phyloP scores from a whole-genome alignment of 1,284 basidiomycete genomes.

The Rugiboletus extremiorientalis region DNA sequence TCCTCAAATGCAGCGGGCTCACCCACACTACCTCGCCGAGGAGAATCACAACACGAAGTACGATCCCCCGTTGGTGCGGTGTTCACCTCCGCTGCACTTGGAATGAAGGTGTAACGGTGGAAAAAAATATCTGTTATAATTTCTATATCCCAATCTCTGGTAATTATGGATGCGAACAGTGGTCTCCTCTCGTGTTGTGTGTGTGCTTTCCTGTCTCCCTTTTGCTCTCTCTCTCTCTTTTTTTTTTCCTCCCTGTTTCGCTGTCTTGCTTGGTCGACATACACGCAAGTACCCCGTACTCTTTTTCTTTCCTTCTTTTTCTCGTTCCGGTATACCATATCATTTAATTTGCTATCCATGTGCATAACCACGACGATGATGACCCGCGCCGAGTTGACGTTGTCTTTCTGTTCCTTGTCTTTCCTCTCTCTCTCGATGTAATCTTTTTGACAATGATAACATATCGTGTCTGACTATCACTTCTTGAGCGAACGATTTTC shows the following conservation, averaged over 20 bases:
- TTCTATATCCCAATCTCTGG: slow-evolving; percentile 27
- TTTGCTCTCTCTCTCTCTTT: neutral
- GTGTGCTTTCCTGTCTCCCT: neutral
- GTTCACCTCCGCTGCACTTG: slow-evolving; percentile 35
- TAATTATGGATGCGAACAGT: slow-evolving; percentile 32
- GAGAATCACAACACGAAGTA: slow-evolving; percentile 35
- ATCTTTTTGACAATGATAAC: slow-evolving; percentile 12
- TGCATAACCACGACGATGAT: slow-evolving; percentile 18
- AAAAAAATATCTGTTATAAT: slow-evolving; percentile 19
- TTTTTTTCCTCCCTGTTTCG: neutral
- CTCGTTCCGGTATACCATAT: slow-evolving; percentile 21
- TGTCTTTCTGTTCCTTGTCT: neutral
- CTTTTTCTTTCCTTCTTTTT: no score
- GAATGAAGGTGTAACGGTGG: slow-evolving; percentile 30
- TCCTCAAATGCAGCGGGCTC: slow-evolving; percentile 29
- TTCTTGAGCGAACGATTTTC: slow-evolving; percentile 11
- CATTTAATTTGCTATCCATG: slow-evolving; percentile 25
- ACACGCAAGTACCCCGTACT: slow-evolving; percentile 15
- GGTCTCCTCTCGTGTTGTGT: slow-evolving; percentile 14
- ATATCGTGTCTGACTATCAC: slow-evolving; percentile 14
- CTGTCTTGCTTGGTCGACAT: slow-evolving; percentile 6
- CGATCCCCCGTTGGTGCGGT: slow-evolving; percentile 31
- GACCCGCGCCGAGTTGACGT: no score
- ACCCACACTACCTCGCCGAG: slow-evolving; percentile 33
- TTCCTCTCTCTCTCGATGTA: neutral